Evolutionary conservation across 148 eudicot species (phyloP), one percentile per base, ranked within the genome.

Genomic region (Beta vulgaris): DNA sequence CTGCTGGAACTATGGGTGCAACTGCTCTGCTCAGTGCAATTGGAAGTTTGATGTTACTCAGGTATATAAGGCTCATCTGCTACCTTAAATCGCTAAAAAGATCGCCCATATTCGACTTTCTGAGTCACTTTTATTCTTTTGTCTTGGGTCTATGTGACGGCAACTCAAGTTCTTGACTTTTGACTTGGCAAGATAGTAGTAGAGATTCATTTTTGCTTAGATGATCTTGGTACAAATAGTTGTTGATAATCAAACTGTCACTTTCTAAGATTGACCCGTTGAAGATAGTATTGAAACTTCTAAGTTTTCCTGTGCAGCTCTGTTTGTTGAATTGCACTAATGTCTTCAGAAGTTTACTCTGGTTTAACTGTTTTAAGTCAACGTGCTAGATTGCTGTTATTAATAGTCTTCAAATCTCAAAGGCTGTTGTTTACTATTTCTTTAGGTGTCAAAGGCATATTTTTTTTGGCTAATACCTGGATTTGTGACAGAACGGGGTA

Each of bases 1-100:
- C 95, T 36, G 86, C 97, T 25, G 98, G 87, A 60, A 92, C 99
- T 39, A 96, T 96, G 99, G 93, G 98, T 54, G 91, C 98, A 49
- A 96, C 99, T 81, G 99, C n/a, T n/a, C n/a, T n/a, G n/a, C 97
- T 63, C 94, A 88, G 75, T 73, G 85, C 80, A 92, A 79, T 79
- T 96, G 86, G 82, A 96, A 96, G 74, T 96, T 96, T 82, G 91
- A 91, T 81, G 97, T 96, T 54, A 82, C 91, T 66, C 99, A 96
- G 99, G 99, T 96, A 89, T 61, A n/a, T 51, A 58, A 13, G 36
- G 9, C 3, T 49, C 46, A 13, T 59, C 29, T 46, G 72, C 46
- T 10, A 19, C 43, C 72, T 32, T 74, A 4, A 3, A 32, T n/a
- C 6, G 57, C 57, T 51, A 19, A 19, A 51, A 51, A 51, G 57